Base-by-base conservation (phyloP, 495 filamentous ascomycete species). In the Penicillium simplicissimum region DNA sequence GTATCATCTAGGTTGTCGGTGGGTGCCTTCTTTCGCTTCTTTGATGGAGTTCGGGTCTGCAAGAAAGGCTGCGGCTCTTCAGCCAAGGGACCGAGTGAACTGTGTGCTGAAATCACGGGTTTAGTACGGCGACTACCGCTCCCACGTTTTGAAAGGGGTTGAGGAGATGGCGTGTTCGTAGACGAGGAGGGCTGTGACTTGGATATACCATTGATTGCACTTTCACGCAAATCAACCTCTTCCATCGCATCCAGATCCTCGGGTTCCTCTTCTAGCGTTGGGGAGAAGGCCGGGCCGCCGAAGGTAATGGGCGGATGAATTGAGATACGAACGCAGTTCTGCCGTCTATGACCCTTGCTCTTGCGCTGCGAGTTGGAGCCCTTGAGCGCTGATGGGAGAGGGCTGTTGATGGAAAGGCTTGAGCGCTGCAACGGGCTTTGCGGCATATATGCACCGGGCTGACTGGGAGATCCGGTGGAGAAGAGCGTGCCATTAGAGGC, bases 311-410 rank as follows among this genome's bases (percentile, higher is more conserved):
- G 72, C 0, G 77, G 77, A 25, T 79, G 71, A 10, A 81, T 79
- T 0, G 82, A 82, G 37, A 82, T 80, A 33, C 81, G 78, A 4
- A 84, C 77, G 52, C 76, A 81, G 48, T 81, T 80, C 23, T 82
- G 78, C 21, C 78, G 73, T 51, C 75, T 67, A 55, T 84, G 79
- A 23, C 75, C 75, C 58, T 76, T 80, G 21, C 75, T 75, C 57
- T 76, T 80, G n/a, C 75, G 71, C 31, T 65, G 63, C 0, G 70
- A 70, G 9, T 70, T 76, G n/a, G 67, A 67, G 8, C 74, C 67
- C 58, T 77, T 79, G 57, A 79, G 36, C 8, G 76, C 76, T 11
- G 78, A 81, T n/a, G 73, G 56, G 31, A 75, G 48, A 49, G 73
- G 64, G 1, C 64, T 58, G 43, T 61, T 70, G 8, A 59, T 49